These are phyloP conservation scores for Amanita muscaria DNA, from an alignment of 768 basidiomycete genomes.

Conservation along the genomic window DNA sequence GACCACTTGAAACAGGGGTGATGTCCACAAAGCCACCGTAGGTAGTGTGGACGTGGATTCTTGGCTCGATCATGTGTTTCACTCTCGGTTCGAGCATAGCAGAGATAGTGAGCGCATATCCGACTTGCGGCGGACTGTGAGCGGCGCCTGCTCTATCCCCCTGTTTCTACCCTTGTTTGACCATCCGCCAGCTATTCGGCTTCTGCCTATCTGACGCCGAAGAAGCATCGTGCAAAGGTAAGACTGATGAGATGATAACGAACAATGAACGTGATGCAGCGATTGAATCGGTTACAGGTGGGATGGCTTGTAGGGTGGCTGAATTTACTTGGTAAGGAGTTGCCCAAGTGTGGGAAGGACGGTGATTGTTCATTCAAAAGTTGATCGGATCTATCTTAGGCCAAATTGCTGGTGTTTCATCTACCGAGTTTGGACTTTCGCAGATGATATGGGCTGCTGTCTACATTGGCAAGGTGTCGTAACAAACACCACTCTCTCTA, in stretches of 20 bases:
- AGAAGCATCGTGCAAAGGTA: slow-evolving; percentile 54
- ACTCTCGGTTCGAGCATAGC: slow-evolving; percentile 67
- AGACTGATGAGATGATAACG: slow-evolving; percentile 7
- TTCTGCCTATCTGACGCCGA: slow-evolving; percentile 65
- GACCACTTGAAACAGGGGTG: neutral
- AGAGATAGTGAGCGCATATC: slow-evolving; percentile 69
- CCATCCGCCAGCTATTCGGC: slow-evolving; percentile 56
- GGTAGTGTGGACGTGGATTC: slow-evolving; percentile 68
- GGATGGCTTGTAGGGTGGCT: slow-evolving; percentile 81
- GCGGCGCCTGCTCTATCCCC: slow-evolving; percentile 16
- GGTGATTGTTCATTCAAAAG: too few relatives aligned
- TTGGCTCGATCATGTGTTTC: slow-evolving; percentile 65
- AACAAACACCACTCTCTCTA: too few relatives aligned
- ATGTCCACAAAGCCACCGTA: neutral
- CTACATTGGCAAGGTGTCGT: slow-evolving; percentile 40
- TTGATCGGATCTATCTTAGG: slow-evolving; percentile 28
- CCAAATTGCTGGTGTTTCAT: slow-evolving; percentile 79
- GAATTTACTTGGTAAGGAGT: slow-evolving; percentile 56
- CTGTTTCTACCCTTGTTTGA: neutral
- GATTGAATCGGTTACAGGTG: slow-evolving; percentile 34
- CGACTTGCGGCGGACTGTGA: slow-evolving; percentile 65
- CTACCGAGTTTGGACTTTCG: slow-evolving; percentile 76
- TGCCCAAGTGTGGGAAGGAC: slow-evolving; percentile 3
- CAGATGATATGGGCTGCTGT: slow-evolving; percentile 79
- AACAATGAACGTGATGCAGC: neutral